A percentile compares a stretch with the other conserved stretches of the same genome.
Evolutionary conservation across 441 rosid species (phyloP).

Genomic region (Bruguiera hainesii): DNA sequence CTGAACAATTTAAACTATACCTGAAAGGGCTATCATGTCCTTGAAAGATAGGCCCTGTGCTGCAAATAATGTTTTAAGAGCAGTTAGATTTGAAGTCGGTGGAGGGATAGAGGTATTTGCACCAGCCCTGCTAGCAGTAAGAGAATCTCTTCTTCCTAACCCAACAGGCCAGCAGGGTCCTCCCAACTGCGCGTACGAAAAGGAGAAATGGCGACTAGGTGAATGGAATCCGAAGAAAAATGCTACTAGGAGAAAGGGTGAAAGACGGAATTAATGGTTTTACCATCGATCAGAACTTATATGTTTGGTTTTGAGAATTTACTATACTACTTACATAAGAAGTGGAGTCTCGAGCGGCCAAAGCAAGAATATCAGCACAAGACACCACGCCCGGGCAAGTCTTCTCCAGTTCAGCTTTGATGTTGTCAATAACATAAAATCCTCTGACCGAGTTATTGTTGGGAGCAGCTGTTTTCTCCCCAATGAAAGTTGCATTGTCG

Average conservation of each 20-base stretch:
- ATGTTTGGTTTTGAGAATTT: background rate
- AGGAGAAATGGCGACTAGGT: background rate
- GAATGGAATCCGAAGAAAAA: background rate
- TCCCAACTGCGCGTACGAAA: conserved; percentile 37
- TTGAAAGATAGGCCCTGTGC: conserved; percentile 42
- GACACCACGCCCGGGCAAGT: conserved; percentile 46
- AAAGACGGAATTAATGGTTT: background rate
- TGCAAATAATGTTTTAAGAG: conserved; percentile 32
- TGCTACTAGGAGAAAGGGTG: background rate
- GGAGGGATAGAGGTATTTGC: conserved; percentile 36
- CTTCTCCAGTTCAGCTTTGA: conserved; percentile 35
- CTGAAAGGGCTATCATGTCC: conserved; percentile 56
- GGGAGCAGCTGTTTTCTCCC: conserved; percentile 42
- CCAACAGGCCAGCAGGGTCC: conserved; percentile 51
- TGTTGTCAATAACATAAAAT: conserved; percentile 35
- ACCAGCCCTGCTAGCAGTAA: conserved; percentile 31
- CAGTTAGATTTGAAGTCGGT: conserved; percentile 29
- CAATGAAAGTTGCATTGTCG: conserved; percentile 28
- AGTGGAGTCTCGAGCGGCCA: conserved; percentile 39
- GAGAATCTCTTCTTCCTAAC: conserved; percentile 56
- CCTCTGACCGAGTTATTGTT: conserved; percentile 37
- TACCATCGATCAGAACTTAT: no score
- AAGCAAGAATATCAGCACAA: conserved; percentile 48
- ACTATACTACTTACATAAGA: conserved; percentile 21
- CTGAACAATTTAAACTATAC: conserved; percentile 16